phyloP scores from a whole-genome alignment of 129 eudicot species.

The Smallanthus sonchifolius region DNA sequence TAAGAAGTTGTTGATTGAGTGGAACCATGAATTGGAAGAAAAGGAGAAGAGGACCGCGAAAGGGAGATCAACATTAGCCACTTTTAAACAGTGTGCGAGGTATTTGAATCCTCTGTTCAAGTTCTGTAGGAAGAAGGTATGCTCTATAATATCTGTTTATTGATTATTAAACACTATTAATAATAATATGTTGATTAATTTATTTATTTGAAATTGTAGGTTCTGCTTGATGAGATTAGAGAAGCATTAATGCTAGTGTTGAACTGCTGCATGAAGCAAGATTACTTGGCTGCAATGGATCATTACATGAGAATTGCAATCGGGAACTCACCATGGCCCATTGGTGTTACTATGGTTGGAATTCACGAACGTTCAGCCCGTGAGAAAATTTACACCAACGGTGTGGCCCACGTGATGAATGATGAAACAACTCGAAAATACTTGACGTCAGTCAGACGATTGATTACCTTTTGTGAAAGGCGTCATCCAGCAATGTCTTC shows the following conservation, averaged over 20 bases:
- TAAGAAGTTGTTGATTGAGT: constrained; percentile 88
- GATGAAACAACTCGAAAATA: no score
- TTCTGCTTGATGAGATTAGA: constrained; percentile 80
- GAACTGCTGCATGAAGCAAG: constrained; percentile 71
- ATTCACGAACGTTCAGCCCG: no score
- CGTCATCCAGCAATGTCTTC: no score
- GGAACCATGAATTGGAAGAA: constrained; percentile 86
- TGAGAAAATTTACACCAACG: no score
- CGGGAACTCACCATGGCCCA: no score
- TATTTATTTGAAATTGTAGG: constrained; percentile 23
- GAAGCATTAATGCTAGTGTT: constrained; percentile 67
- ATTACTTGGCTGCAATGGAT: constrained; percentile 86
- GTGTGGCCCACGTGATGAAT: no score
- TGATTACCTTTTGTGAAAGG: no score
- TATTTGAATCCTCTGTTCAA: constrained; percentile 80
- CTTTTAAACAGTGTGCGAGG: constrained; percentile 88
- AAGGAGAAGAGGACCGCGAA: constrained; percentile 80
- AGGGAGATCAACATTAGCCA: constrained; percentile 84
- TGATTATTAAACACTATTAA: neutral
- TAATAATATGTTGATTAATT: neutral
- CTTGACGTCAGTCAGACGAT: no score
- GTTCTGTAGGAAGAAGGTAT: constrained; percentile 94
- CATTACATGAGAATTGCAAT: constrained; percentile 90
- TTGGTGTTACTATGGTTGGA: no score
- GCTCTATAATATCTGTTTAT: constrained; percentile 5